Percentiles rank a stretch among this genome's conserved stretches.
Conservation (phyloP, 179 eudicot genomes). For the Spinacia oleracea region DNA sequence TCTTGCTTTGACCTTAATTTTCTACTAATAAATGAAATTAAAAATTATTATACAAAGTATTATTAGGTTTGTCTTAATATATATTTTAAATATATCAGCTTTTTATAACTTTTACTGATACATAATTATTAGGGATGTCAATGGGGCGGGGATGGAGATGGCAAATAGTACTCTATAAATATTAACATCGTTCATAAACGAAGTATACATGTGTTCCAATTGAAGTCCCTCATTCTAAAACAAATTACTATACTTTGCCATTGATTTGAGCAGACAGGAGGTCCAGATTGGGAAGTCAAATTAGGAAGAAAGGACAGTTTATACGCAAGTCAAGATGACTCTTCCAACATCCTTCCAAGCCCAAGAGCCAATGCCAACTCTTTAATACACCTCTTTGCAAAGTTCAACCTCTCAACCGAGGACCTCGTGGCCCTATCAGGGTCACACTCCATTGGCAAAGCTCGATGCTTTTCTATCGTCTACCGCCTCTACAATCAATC, state of each 20-base stretch:
- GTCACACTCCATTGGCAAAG: constrained; percentile 88
- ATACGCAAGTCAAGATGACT: constrained; percentile 80
- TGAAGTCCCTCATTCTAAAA: background rate
- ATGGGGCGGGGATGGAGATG: too few relatives aligned
- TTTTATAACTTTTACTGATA: too few relatives aligned
- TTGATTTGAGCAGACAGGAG: constrained; percentile 62
- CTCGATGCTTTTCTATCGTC: constrained; percentile 76
- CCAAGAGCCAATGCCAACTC: constrained; percentile 73
- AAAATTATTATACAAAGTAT: too few relatives aligned
- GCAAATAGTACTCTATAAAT: too few relatives aligned
- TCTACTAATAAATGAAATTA: too few relatives aligned
- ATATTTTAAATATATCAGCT: too few relatives aligned
- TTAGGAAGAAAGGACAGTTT: constrained; percentile 82
- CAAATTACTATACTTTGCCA: too few relatives aligned
- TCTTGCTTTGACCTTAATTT: too few relatives aligned
- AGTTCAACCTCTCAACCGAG: constrained; percentile 54
- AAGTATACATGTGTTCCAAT: too few relatives aligned
- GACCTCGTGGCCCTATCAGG: constrained; percentile 92
- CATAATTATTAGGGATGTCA: too few relatives aligned
- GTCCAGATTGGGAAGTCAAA: constrained; percentile 91
- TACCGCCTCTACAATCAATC: constrained; percentile 90
- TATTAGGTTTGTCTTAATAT: too few relatives aligned
- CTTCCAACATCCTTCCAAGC: constrained; percentile 85
- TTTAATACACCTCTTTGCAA: constrained; percentile 60
- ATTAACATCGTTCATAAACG: too few relatives aligned